Conservation (phyloP, 179 eudicot species). For the Spinacia oleracea region DNA sequence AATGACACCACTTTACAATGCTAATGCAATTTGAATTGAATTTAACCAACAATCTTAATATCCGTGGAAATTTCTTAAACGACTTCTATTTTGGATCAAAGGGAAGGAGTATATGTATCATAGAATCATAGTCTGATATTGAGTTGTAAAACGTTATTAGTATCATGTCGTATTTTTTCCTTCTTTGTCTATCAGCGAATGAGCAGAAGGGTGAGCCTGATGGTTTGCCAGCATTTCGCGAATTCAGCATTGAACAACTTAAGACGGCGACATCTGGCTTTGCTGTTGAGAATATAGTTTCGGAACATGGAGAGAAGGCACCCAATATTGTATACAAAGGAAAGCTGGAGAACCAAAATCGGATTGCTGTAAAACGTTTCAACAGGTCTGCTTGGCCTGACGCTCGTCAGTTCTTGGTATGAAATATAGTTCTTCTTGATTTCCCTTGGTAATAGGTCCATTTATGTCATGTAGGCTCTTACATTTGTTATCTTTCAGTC, state of each 20-base stretch:
- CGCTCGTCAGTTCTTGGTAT: slow-evolving; percentile 80
- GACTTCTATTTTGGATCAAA: neutral
- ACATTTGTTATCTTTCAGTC: neutral
- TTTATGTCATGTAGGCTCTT: neutral
- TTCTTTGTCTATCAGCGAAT: slow-evolving; percentile 43
- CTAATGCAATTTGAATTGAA: neutral
- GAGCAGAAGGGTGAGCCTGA: slow-evolving; percentile 59
- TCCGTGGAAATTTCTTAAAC: too few species aligned
- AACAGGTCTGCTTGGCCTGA: slow-evolving; percentile 97
- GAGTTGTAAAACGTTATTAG: neutral
- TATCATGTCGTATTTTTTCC: neutral
- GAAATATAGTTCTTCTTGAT: neutral
- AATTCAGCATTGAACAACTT: slow-evolving; percentile 73
- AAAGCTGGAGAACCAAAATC: slow-evolving; percentile 78
- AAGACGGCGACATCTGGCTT: slow-evolving; percentile 84
- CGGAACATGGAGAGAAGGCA: slow-evolving; percentile 98
- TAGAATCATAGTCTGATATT: slow-evolving; percentile 1
- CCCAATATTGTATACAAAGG: slow-evolving; percentile 90
- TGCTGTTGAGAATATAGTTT: slow-evolving; percentile 89
- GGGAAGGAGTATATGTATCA: neutral
- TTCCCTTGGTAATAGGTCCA: neutral
- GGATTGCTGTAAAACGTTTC: slow-evolving; percentile 84
- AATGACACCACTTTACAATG: neutral
- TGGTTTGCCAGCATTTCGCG: slow-evolving; percentile 63
- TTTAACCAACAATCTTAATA: too few species aligned